Percentiles rank a stretch among this genome's conserved stretches.
Evolutionary conservation across 192 early-diverging fungal species (phyloP).

Genomic region (Linnemannia elongata): DNA sequence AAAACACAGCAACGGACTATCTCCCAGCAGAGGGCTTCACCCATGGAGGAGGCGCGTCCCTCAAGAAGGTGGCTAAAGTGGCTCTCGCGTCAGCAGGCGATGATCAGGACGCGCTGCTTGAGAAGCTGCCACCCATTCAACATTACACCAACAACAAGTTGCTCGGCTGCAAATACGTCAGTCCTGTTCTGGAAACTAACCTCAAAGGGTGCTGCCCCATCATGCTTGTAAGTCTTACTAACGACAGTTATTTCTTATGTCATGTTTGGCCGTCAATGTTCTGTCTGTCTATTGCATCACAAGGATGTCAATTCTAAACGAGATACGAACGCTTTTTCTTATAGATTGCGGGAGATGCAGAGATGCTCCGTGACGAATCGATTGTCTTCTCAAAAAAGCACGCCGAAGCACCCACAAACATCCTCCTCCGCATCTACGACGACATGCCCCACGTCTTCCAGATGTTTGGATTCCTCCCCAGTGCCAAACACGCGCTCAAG

Average conservation of each 20-base stretch:
- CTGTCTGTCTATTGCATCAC: background rate
- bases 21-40: constrained; percentile 63
- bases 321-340: background rate
- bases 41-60: constrained; percentile 43
- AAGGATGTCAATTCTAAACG: background rate
- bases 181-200: constrained; percentile 59
- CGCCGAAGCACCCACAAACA: constrained; percentile 18
- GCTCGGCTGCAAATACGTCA: constrained; percentile 60
- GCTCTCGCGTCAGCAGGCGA: background rate
- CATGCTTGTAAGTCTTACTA: constrained; percentile 53
- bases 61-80: constrained; percentile 48
- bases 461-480: constrained; percentile 56
- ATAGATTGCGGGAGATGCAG: constrained; percentile 60
- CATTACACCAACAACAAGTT: constrained; percentile 61
- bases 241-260: too few species aligned
- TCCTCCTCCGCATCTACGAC: constrained; percentile 59
- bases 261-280: background rate
- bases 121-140: constrained; percentile 52
- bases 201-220: constrained; percentile 59
- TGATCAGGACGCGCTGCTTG: constrained; percentile 23
- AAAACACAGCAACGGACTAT: constrained; percentile 59
- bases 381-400: constrained; percentile 60
- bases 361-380: constrained; percentile 64
- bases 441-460: constrained; percentile 72
- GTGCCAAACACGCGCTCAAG: constrained; percentile 33